Evolutionary conservation across 2,329 filamentous ascomycete genomes (phyloP).

Genomic region (Botryotinia narcissicola): DNA sequence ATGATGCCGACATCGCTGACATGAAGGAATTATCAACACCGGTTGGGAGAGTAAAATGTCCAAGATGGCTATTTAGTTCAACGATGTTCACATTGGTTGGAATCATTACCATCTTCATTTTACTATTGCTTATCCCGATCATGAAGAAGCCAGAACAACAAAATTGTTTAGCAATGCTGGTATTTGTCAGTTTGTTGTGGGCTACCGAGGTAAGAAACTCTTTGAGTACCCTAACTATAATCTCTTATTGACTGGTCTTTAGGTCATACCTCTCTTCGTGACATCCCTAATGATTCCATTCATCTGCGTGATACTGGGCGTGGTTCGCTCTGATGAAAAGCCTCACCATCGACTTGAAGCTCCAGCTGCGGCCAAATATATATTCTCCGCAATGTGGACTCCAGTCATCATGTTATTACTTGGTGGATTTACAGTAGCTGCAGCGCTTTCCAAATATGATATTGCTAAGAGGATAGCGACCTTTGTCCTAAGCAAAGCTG

Average conservation of each 20-base stretch:
- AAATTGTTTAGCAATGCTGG: conserved; percentile 89
- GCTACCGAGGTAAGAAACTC: conserved; percentile 73
- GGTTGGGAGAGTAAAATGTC: conserved; percentile 71
- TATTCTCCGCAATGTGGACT: conserved; percentile 98
- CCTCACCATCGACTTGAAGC: conserved; percentile 70
- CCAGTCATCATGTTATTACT: conserved; percentile 98
- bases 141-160: conserved; percentile 88
- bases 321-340: conserved; percentile 74
- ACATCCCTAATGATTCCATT: conserved; percentile 94
- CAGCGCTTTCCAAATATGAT: conserved; percentile 92
- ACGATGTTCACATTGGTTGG: conserved; percentile 74
- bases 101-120: conserved; percentile 70
- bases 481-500: conserved; percentile 92
- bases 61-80: conserved; percentile 78
- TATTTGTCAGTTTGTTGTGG: conserved; percentile 93
- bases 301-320: conserved; percentile 79
- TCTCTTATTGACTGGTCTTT: conserved; percentile 25
- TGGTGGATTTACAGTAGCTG: conserved; percentile 93
- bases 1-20: conserved; percentile 62
- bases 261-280: conserved; percentile 95
- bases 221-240: conserved; percentile 26
- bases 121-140: conserved; percentile 73
- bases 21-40: conserved; percentile 75
- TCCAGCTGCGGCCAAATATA: conserved; percentile 75
- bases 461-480: conserved; percentile 98